Conservation (phyloP, 345 rosid species). For the Sisymbrium altissimum region DNA sequence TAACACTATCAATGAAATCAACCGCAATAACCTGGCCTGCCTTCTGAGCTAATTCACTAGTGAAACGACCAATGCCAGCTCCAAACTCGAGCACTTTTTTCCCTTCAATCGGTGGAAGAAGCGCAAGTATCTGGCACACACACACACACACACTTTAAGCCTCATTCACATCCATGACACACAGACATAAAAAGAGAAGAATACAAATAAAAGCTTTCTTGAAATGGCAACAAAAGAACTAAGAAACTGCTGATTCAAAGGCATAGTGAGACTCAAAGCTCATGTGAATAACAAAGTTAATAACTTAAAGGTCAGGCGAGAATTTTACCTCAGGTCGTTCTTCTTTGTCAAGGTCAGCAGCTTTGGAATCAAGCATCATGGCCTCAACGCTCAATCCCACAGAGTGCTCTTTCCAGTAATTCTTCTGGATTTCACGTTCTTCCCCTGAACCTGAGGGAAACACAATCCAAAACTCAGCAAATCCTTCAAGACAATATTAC, state of each 20-base stretch:
- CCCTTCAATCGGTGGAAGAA: constrained; percentile 74
- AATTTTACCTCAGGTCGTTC: constrained; percentile 79
- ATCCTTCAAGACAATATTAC: not conserved
- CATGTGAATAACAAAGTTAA: not conserved
- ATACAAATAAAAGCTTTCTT: not conserved
- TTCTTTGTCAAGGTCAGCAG: constrained; percentile 85
- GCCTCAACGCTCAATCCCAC: constrained; percentile 64
- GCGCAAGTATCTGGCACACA: constrained; percentile 60
- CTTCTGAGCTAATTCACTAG: constrained; percentile 76
- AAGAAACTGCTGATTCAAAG: no score
- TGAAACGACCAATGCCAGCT: constrained; percentile 97
- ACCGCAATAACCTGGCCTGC: constrained; percentile 73
- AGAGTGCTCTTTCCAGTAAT: constrained; percentile 81
- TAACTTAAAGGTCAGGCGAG: not conserved
- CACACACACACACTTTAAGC: constrained; percentile 7
- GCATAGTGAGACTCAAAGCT: not conserved
- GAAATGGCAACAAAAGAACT: not conserved
- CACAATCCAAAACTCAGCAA: not conserved
- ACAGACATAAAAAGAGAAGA: no score
- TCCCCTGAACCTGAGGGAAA: constrained; percentile 30
- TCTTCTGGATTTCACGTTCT: constrained; percentile 65
- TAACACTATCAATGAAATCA: constrained; percentile 80
- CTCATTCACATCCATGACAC: not conserved
- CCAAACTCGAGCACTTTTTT: constrained; percentile 83
- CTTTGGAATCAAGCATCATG: constrained; percentile 92